Conservation (phyloP, 768 basidiomycete genomes). For the Crucibulum laeve region DNA sequence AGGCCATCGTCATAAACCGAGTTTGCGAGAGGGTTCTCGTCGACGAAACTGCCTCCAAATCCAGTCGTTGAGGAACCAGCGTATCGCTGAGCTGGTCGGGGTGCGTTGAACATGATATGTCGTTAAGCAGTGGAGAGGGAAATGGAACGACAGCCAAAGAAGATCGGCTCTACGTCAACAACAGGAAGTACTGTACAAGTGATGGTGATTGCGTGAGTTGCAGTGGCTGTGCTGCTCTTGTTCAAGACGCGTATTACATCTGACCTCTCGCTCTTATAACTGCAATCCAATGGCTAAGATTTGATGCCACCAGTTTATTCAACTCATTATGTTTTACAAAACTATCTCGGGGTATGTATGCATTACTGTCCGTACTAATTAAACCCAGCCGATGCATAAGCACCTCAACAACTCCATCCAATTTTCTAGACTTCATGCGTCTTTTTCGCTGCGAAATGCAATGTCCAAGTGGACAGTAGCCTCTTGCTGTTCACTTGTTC, state of each 20-base stretch:
- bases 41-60: constrained; percentile 70
- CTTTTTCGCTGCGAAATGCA: constrained; percentile 85
- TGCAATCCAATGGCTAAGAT: neutral
- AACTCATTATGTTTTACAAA: constrained; percentile 4
- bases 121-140: neutral
- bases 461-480: constrained; percentile 85
- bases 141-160: neutral
- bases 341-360: constrained; percentile 1
- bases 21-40: constrained; percentile 68
- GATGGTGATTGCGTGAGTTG: neutral
- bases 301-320: neutral
- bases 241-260: no score
- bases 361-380: constrained; percentile 1
- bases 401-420: constrained; percentile 3
- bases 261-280: no score
- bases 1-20: constrained; percentile 78
- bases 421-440: constrained; percentile 31
- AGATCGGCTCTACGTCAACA: neutral
- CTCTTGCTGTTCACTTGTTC: constrained; percentile 82
- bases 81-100: constrained; percentile 70
- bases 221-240: neutral
- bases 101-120: constrained; percentile 77
- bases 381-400: no score
- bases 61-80: constrained; percentile 48
- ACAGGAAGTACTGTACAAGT: neutral